Base-by-base conservation (phyloP, 2,329 filamentous ascomycete species). In the Hymenoscyphus occultus region DNA sequence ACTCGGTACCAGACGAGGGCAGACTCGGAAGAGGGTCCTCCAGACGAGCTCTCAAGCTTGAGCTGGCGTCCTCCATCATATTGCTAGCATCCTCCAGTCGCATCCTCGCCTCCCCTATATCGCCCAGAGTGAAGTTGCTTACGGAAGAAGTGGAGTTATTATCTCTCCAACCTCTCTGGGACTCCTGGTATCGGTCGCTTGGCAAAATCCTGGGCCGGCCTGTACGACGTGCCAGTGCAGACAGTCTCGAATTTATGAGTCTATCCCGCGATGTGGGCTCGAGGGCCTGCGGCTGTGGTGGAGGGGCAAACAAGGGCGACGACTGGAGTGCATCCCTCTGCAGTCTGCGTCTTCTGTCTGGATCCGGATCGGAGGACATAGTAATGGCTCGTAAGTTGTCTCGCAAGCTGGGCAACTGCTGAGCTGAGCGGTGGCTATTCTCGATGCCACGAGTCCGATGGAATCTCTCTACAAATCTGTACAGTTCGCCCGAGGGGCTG, bases 401-500 rank as follows among this genome's bases (percentile, higher is more conserved):
- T 62, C 68, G 60, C 62, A 70, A 67, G 63, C 64, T 72, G 63
- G 72, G 68, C 65, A 67, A 48, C 71, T 68, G 60, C 71, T 63
- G 62, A 67, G 65, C 61, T 60, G 59, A 62, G 51, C 61, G 54
- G 19, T 35, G 35, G 35, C 35, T 35, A 31, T 40, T 56, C 13
- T 58, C 64, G 65, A 68, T 65, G 66, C 69, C 70, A 68, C 76
- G 67, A 62, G 69, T 71, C 39, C 72, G 71, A 69, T 79, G 75
- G 62, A 75, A 79, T 65, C 77, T 75, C 67, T 78, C 78, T 77
- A 81, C 77, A 60, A 77, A 76, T 69, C 78, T 74, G 67, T 76
- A 78, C 59, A 81, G 70, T 72, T 81, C 78, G 68, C 78, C 78
- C 32, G 79, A 81, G 22, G 78, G 77, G 60, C 77, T 79, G 56